Evolutionary conservation across 192 early-diverging fungal species (phyloP), one percentile per base, ranked within the genome.

Genomic region (Backusella westeae): DNA sequence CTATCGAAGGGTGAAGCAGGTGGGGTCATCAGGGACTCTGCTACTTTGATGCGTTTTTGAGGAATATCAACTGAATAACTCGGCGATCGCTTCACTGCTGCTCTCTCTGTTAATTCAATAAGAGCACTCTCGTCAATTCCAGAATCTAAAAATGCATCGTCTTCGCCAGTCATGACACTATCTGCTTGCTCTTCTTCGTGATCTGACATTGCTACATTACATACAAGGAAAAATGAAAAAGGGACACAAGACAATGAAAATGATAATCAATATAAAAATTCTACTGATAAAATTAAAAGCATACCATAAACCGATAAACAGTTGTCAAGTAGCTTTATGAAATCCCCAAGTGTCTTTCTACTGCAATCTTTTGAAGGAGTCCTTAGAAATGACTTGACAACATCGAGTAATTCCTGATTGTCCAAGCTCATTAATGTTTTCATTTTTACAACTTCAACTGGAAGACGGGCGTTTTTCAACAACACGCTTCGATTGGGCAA

Each of bases 381-480:
- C 29, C 9, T 26, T 46, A 71, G 10, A 49, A 71, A 71, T 15
- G 10, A 17, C 12, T 46, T 71, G 23, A 71, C 70, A 19, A 44
- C 19, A 29, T 32, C 15, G 2, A 44, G 42, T 9, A 71, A 46
- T 12, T 15, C 39, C 17, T 17, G 17, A 1, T 17, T 71, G 29
- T 71, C 70, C 14, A 41, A 46, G 12, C n/a, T 26, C 15, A 71
- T 29, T 32, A 71, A 29, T 15, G n/a, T 49, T 7, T 71, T 23
- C 70, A 71, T 71, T 49, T 71, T 71, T 1, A 32, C 2, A 4
- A 71, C 70, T 71, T 71, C 70, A 44, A 71, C 23, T 46, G 70
- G 42, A 36, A 68, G 67, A 8, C 0, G 32, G 12, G 12, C 26
- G 5, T 21, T 8, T 15, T 44, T 32, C 19, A 65, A 49, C 2